Conservation (phyloP, 2,329 filamentous ascomycete species). For the Talaromyces pinophilus region DNA sequence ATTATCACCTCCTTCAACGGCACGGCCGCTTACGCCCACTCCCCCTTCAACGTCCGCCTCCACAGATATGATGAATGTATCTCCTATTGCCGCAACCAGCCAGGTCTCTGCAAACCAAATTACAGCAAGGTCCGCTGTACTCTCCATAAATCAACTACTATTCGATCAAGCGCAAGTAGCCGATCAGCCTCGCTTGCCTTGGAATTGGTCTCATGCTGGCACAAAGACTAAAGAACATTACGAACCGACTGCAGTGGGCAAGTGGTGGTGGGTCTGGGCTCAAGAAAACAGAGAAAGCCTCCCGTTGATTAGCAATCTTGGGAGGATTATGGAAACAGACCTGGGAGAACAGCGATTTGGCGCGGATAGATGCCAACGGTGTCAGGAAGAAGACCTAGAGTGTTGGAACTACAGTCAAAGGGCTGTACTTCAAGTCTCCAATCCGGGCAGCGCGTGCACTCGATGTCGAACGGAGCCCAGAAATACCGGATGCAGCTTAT, state of each 20-base stretch:
- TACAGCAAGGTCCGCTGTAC: neutral
- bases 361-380: neutral
- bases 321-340: conserved; percentile 19
- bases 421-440: neutral
- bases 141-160: neutral
- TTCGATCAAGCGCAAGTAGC: conserved; percentile 2
- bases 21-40: neutral
- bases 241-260: conserved; percentile 6
- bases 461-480: conserved; percentile 1
- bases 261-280: conserved; percentile 4
- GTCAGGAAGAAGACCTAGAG: neutral
- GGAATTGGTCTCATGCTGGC: neutral
- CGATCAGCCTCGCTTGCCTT: conserved; percentile 7
- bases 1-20: neutral
- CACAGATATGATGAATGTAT: neutral
- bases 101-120: neutral
- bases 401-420: conserved; percentile 5
- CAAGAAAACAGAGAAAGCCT: neutral
- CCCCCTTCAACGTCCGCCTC: neutral
- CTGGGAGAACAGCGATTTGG: conserved; percentile 11
- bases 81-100: neutral
- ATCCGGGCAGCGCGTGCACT: conserved; percentile 13
- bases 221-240: conserved; percentile 1
- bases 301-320: neutral
- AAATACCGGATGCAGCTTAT: neutral